Evolutionary conservation across 805 yeast species (phyloP).

Genomic region (Saturnispora kantuleensis): DNA sequence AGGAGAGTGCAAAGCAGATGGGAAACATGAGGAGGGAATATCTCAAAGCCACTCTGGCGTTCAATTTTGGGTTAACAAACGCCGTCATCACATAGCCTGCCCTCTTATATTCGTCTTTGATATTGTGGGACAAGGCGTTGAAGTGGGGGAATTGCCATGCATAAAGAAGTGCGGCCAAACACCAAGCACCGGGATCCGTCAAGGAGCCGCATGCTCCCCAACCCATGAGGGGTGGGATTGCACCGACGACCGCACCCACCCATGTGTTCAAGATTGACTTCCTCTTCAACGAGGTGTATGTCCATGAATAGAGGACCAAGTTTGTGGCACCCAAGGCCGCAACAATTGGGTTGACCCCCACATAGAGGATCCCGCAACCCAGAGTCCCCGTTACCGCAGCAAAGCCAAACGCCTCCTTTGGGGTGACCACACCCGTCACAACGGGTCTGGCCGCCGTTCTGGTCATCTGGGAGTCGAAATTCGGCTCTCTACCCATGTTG

Average conservation of each 20-base stretch:
- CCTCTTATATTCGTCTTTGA: conserved; percentile 74
- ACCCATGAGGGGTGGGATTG: conserved; percentile 97
- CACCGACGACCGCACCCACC: conserved; percentile 99
- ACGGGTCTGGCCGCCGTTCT: conserved; percentile 87
- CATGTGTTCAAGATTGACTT: conserved; percentile 83
- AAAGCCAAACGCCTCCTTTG: conserved; percentile 69
- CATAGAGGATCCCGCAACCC: conserved; percentile 60
- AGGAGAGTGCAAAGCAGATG: conserved; percentile 71
- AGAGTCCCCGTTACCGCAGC: conserved; percentile 64
- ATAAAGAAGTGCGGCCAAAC: conserved; percentile 75
- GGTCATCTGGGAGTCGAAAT: conserved; percentile 76
- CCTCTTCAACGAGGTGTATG: conserved; percentile 85
- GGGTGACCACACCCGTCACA: conserved; percentile 68
- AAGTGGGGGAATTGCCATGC: conserved; percentile 99
- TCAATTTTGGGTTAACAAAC: conserved; percentile 79
- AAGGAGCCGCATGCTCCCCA: conserved; percentile 90
- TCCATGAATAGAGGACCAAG: conserved; percentile 78
- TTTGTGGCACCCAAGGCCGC: conserved; percentile 73
- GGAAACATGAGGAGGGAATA: conserved; percentile 94
- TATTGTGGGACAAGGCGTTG: conserved; percentile 80
- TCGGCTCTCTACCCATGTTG: conserved; percentile 94
- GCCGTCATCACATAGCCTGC: conserved; percentile 99
- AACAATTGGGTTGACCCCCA: conserved; percentile 82
- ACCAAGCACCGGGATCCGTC: conserved; percentile 89
- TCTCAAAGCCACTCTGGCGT: conserved; percentile 87